These are phyloP conservation scores for Adansonia rubrostipa DNA, from an alignment of 441 rosid genomes.

Conservation along the genomic window DNA sequence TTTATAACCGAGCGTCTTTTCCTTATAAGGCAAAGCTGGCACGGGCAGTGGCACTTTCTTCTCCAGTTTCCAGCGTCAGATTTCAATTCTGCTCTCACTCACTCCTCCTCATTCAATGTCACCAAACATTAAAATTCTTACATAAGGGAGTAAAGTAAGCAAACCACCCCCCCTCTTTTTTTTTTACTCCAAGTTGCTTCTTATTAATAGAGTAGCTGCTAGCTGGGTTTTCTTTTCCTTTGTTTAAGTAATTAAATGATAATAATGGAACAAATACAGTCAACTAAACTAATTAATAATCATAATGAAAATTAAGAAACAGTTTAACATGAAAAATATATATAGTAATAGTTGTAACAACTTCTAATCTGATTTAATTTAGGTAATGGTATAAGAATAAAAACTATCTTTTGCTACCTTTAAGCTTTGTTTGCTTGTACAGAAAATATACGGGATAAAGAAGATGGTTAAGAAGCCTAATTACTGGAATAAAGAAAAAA, in stretches of 20 bases:
- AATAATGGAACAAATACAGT: not conserved
- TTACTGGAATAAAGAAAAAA: constrained; percentile 16
- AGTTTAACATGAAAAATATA: not conserved
- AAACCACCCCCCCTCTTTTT: not conserved
- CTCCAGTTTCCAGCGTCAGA: not conserved
- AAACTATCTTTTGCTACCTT: constrained; percentile 11
- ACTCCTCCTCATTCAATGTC: constrained; percentile 1
- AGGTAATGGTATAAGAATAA: constrained; percentile 9
- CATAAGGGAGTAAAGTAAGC: constrained; percentile 10
- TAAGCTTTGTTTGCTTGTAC: not conserved
- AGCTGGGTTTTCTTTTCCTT: constrained; percentile 17
- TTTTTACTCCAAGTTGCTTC: not conserved
- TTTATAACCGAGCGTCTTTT: constrained; percentile 11
- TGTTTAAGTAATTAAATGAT: not conserved
- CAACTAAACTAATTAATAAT: not conserved
- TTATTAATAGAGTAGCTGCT: constrained; percentile 15
- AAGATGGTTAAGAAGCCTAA: constrained; percentile 7
- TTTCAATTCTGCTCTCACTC: not conserved
- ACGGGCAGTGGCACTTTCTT: not conserved
- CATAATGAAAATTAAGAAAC: not conserved
- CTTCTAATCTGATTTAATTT: not conserved
- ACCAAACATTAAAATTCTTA: constrained; percentile 9
- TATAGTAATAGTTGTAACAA: not conserved
- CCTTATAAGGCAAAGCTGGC: constrained; percentile 12
- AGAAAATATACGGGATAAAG: constrained; percentile 1